phyloP scores from a whole-genome alignment of 1,139 yeast genomes.

The Tardiomyces blankii region DNA sequence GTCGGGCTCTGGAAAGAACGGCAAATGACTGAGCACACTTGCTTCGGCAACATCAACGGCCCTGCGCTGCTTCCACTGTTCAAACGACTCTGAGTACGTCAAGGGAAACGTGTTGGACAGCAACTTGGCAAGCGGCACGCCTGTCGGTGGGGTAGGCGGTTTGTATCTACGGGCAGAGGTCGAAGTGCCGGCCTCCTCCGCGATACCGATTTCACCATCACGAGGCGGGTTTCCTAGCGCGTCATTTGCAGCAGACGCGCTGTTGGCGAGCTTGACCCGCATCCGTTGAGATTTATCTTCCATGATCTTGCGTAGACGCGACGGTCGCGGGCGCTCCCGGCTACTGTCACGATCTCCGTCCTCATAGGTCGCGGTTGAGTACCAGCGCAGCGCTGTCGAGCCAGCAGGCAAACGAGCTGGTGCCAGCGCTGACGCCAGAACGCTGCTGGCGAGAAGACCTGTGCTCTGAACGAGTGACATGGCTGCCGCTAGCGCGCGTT shows the following conservation, averaged over 20 bases:
- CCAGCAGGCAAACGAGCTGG: too few relatives aligned
- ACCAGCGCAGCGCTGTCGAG: too few relatives aligned
- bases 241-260: not conserved
- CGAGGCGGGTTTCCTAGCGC: not conserved
- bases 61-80: conserved; percentile 34
- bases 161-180: conserved; percentile 3
- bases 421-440: too few relatives aligned
- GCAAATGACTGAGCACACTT: conserved; percentile 25
- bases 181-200: too few relatives aligned
- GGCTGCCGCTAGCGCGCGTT: too few relatives aligned
- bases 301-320: not conserved
- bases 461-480: too few relatives aligned
- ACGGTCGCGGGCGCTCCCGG: not conserved
- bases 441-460: too few relatives aligned
- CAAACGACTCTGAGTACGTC: conserved; percentile 30
- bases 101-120: conserved; percentile 25
- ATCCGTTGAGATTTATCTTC: not conserved
- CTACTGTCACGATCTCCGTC: not conserved
- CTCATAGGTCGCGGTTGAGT: not conserved
- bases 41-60: conserved; percentile 32
- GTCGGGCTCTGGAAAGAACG: conserved; percentile 1
- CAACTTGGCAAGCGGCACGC: conserved; percentile 20
- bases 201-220: not conserved
- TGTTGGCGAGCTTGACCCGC: not conserved
- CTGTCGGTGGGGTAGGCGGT: conserved; percentile 25